Percentiles rank a stretch among this genome's conserved stretches.
Evolutionary conservation across 108 stramenopile species (phyloP).

Genomic region (Nannochloropsis oceanica): DNA sequence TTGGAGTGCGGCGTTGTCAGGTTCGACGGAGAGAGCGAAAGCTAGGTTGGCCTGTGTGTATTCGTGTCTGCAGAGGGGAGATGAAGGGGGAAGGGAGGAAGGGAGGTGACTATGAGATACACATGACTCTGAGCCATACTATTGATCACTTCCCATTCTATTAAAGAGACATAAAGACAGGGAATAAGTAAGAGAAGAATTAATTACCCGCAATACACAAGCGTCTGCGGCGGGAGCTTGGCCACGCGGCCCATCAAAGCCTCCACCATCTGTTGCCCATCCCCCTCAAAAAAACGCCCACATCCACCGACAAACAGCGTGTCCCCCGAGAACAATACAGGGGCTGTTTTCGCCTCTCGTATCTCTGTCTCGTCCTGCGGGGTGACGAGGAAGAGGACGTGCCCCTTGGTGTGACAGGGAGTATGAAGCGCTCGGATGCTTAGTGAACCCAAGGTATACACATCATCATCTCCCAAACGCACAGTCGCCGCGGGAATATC

Average conservation of each 20-base stretch:
- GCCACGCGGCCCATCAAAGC: slow-evolving; percentile 18
- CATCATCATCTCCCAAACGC: slow-evolving; percentile 40
- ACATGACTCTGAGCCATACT: background rate
- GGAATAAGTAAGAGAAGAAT: too few species aligned
- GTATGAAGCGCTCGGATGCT: slow-evolving; percentile 40
- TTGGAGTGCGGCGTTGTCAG: slow-evolving; percentile 33
- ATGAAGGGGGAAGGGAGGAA: background rate
- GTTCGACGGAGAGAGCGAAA: slow-evolving; percentile 48
- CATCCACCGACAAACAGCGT: slow-evolving; percentile 54
- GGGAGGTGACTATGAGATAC: background rate
- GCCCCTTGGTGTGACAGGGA: slow-evolving; percentile 53
- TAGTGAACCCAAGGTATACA: slow-evolving; percentile 31
- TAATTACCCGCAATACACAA: slow-evolving; percentile 42
- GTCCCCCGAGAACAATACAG: slow-evolving; percentile 52
- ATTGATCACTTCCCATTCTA: background rate
- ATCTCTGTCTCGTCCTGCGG: background rate
- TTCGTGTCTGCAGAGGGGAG: slow-evolving; percentile 36
- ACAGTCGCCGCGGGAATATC: slow-evolving; percentile 3
- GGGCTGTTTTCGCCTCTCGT: background rate
- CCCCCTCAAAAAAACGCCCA: slow-evolving; percentile 46
- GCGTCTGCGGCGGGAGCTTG: slow-evolving; percentile 42
- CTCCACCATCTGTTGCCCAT: slow-evolving; percentile 20
- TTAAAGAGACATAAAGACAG: background rate
- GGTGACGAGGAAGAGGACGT: slow-evolving; percentile 41
- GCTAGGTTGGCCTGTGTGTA: slow-evolving; percentile 50